Evolutionary conservation across 257 asterid genomes (phyloP), one percentile per base, ranked within the genome.

Genomic region (Jacaranda copaia): DNA sequence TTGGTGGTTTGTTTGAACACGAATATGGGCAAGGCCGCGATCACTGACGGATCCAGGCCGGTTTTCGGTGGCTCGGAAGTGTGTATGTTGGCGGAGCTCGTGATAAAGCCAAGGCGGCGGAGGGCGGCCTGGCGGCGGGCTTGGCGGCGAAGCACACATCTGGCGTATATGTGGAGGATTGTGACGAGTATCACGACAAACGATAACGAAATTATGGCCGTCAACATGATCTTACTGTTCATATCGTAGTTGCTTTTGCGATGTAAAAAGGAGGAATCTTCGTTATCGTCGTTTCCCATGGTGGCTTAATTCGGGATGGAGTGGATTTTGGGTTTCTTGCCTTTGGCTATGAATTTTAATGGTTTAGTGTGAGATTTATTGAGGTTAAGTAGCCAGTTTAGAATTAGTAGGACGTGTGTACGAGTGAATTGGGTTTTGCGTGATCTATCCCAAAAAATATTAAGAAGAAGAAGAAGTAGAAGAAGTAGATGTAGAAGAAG

Each of bases 141-240:
- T 39, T 85, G 98, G 45, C 97, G 97, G 12, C 93, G 88, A 59
- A 94, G 88, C 13, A 87, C 4, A 61, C 76, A 89, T 35, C 95
- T 69, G 1, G 97, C 94, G 70, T 94, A 94, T 18, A 94, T 18
- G 55, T 94, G 98, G 60, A 94, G 96, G 43, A 89, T 11, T 0
- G 86, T 69, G 61, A 93, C 92, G 15, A 93, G 62, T 5, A 91
- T 6, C 9, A 91, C 88, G 3, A 95, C 94, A 6, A 85, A 35
- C 2, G 97, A 84, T 75, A 95, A 71, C 0, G 97, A 91, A 20
- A 89, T 63, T 3, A 95, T 91, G 45, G 96, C 98, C 0, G 88
- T 73, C 73, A 95, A 52, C 96, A 95, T 85, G 82, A 95, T 91
- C 83, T 81, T 90, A 78, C 86, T 87, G 68, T 90, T 88, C 16